Evolutionary conservation across 2,329 filamentous ascomycete species (phyloP), one percentile per base, ranked within the genome.

Genomic region (Thelonectria rubi): DNA sequence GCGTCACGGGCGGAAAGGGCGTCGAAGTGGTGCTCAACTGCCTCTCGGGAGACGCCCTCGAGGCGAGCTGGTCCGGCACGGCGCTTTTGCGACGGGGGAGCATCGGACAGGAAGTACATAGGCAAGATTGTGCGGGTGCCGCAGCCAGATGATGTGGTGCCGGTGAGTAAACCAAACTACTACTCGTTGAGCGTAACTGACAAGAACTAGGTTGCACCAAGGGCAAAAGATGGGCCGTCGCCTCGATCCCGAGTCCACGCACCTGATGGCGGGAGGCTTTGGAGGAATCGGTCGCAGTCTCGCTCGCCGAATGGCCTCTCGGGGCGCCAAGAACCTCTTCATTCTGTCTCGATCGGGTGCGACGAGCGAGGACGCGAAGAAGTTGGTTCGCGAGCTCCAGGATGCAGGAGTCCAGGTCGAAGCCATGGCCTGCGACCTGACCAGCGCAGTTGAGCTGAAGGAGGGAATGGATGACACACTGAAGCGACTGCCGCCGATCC

Each of bases 11-110:
- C 12, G 62, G 65, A 4, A 48, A 58, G 7, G 74, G 74, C 14
- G 65, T 76, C 10, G 70, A 76, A 42, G 54, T 74, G 3, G 62
- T 75, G 4, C 62, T 77, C 18, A 74, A 74, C 60, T 71, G 68
- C 3, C 49, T 74, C 2, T 55, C 71, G 4, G 71, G 72, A 11
- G 73, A 75, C 7, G 37, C 65, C 3, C 55, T 77, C 0, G 63
- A 62, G 2, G 65, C 68, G 2, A 69, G 74, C 1, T 77, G 71
- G 72, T 42, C 69, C 24, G 42, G 32, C 32, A 34, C 57, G 40
- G 15, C 34, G 1, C 47, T 60, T 2, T 21, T 56, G 15, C 21
- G 32, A 8, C n/a, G 50, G 5, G 46, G 52, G 11, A 52, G 49
- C 30, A 37, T 56, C 14, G 45, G 58, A 15, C 45, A 21, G 3